Base-by-base conservation (phyloP, 208 protist genomes). In the Leishmania braziliensis region DNA sequence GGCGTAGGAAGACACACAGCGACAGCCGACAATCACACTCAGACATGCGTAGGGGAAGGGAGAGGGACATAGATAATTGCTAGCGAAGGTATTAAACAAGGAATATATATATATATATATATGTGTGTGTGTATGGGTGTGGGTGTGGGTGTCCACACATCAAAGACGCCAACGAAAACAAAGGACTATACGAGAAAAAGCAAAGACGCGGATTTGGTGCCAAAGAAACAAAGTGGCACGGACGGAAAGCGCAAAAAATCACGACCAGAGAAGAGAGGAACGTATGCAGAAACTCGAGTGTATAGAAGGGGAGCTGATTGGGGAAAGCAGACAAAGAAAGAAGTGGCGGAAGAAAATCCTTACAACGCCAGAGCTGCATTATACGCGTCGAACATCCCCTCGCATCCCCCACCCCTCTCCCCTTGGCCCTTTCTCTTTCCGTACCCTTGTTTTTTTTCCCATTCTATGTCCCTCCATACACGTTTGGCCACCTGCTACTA, bases 71-170 rank as follows among this genome's bases (percentile, higher is more conserved):
- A 74, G 65, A 78, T 60, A 33, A 58, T 51, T 70, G 77, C 76
- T 81, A 86, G 54, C 73, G 84, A 18, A 74, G 53, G 79, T 73
- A 81, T 79, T 77, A 82, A 75, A 81, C 50, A 66, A 86, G 73
- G 82, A 50, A 56, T 62, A 80, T n/a, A 79, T 68, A 29, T 6
- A 60, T 0, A 58, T 2, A 39, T 46, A 46, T 62, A 3, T 16
- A 4, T n/a, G 56, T n/a, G 56, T 62, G 9, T 26, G 14, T 62
- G 43, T 46, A 6, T 46, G 4, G 2, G 43, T 4, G 43, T 46
- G 43, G 43, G 43, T 46, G 43, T 46, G 20, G 20, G 9, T 26
- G 23, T 62, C 14, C 2, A n/a, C 20, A 6, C 56, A 26, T 62
- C 14, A 62, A 62, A 62, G 20, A 26, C 43, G 43, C 43, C 43